Percentiles rank a stretch among this genome's conserved stretches.
These are phyloP conservation scores for Antitrichia curtipendula DNA, from an alignment of 225 moss, liverwort and hornwort species.

Conservation along the genomic window DNA sequence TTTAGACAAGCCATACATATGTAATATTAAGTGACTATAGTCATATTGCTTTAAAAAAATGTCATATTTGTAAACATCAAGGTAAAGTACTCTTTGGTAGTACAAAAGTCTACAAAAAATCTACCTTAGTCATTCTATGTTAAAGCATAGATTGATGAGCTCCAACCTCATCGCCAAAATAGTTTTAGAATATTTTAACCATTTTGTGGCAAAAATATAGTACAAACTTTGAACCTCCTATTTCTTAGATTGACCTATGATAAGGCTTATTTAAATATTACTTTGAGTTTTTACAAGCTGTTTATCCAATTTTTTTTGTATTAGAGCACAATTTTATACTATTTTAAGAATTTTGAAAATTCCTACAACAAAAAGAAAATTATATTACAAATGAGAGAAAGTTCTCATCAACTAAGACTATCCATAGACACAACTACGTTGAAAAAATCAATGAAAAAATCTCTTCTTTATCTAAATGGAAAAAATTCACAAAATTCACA, in stretches of 20 bases:
- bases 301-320: background rate
- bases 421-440: accelerated
- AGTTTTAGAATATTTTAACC: background rate
- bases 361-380: background rate
- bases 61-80: background rate
- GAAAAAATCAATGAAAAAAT: background rate
- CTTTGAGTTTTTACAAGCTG: background rate
- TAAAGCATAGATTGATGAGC: background rate
- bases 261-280: background rate
- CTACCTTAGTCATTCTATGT: too few relatives aligned
- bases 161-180: background rate
- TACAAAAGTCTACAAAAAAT: background rate
- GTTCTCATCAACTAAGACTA: background rate
- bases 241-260: background rate
- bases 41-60: background rate
- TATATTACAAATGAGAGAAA: background rate
- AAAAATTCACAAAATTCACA: background rate
- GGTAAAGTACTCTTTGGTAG: background rate
- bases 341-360: background rate
- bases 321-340: background rate
- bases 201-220: background rate
- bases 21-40: background rate
- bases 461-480: background rate
- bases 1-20: background rate
- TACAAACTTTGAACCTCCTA: background rate